Evolutionary conservation across 78 protist genomes (phyloP), one percentile per base, ranked within the genome.

Genomic region (Anaeramoeba flamelloides): DNA sequence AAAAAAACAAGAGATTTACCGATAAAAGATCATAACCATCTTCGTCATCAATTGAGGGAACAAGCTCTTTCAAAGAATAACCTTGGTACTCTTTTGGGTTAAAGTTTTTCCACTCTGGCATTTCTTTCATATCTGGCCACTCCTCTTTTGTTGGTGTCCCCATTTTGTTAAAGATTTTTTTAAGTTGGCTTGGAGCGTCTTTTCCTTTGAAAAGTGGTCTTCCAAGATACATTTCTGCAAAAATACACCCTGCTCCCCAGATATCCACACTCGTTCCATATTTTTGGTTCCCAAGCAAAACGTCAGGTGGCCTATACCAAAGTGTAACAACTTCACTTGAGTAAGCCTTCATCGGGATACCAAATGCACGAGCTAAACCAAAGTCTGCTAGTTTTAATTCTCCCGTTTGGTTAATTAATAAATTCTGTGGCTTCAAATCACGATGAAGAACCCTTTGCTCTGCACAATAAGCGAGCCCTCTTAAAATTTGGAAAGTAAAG

Each of bases 391-490:
- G 17, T 37, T 76, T 36, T 26, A 76, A 17, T 37, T 76, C 36
- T 76, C 36, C 78, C 17, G 8, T 76, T 34, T 76, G 8, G 75
- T 76, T 37, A 26, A 3, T 81, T 0, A 3, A 2, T 1, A 79
- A 90, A 74, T 95, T 96, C 79, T 94, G 97, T 0, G 99, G 99
- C 86, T 98, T 98, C 37, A 98, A 81, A 83, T 98, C 99, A 31
- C 99, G 91, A 65, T 98, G 99, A 31, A 98, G 88, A 2, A 98
- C 95, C 33, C 93, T 79, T 34, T 88, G 88, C 3, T 88, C 86
- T 82, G 96, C 99, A 87, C 98, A 94, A 82, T 85, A 94, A 17
- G 94, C 94, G 0, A 96, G 83, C 31, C 99, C 99, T 8, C 31
- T 79, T 32, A 95, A 89, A 64, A 97, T 83, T 85, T 97, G 98